Evolutionary conservation across 148 eudicot species (phyloP), one percentile per base, ranked within the genome.

Genomic region (Dysphania ambrosioides): DNA sequence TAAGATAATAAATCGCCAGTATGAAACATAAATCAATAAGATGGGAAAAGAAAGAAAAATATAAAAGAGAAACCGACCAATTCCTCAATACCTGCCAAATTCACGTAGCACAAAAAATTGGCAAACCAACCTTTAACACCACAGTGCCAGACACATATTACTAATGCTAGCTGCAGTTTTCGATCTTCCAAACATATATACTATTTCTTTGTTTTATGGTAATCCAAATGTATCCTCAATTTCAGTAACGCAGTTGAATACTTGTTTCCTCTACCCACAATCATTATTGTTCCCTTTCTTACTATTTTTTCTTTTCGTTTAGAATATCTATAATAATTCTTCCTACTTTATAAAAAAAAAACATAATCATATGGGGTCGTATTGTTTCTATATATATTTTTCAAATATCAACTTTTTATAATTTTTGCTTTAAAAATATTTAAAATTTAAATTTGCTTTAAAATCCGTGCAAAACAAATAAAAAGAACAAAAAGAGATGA

Each of bases 81-180:
- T 75, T 90, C 95, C 97, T 73, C 62, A 86, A 86, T 88, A 85
- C 67, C 89, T 38, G 92, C 89, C 59, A 81, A 78, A 75, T 75
- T 75, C 70, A 72, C 80, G 81, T 73, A 70, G 83, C 83, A 76
- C 80, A 81, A 77, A 81, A 77, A 72, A 19, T n/a, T 81, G 70
- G 80, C 68, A 44, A 72, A 80, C 73, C 77, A 80, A 80, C 77
- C 63, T 66, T 72, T 69, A 79, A 79, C 82, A 69, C 82, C 82
- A 69, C 41, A 74, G 49, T 70, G 49, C 70, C 78, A 79, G 70
- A 68, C 82, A 79, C 56, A 79, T 79, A 60, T 79, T 79, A 49
- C 70, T 60, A 73, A 68, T 68, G 73, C 74, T 56, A 74, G 56
- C 64, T 78, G 27, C 62, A 61, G 34, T 53, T 77, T 61, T 77